phyloP scores from a whole-genome alignment of 176 grass and related monocot genomes.

The Oryza meridionalis region DNA sequence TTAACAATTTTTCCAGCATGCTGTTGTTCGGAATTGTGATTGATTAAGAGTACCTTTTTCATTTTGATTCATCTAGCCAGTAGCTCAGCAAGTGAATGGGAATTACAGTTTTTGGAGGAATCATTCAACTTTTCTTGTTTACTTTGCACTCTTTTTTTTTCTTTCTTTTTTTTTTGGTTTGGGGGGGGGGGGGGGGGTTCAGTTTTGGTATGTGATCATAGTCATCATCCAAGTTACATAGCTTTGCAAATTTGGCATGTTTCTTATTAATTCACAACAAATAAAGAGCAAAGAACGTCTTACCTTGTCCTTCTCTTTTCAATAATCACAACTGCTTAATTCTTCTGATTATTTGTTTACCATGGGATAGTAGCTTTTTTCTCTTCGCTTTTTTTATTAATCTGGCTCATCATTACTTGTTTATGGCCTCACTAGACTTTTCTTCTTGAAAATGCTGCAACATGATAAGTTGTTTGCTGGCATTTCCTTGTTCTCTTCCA shows the following conservation, averaged over 20 bases:
- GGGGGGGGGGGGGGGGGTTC: background rate
- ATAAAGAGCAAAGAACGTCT: background rate
- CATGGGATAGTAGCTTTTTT: background rate
- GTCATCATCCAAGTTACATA: conserved; percentile 13
- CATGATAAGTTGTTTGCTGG: background rate
- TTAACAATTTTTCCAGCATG: background rate
- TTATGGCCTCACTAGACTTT: background rate
- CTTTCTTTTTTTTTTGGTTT: background rate
- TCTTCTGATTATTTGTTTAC: conserved; percentile 3
- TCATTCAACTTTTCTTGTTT: conserved; percentile 6
- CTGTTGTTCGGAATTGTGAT: background rate
- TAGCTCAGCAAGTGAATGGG: conserved; percentile 35
- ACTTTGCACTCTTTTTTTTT: background rate
- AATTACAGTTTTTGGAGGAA: conserved; percentile 37
- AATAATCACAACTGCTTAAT: background rate
- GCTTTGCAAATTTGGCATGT: background rate
- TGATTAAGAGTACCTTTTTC: conserved; percentile 14
- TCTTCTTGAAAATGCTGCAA: background rate
- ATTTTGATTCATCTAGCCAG: conserved; percentile 21
- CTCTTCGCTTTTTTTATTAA: background rate
- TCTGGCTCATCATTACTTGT: background rate
- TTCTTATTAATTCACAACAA: background rate
- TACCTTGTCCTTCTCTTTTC: background rate
- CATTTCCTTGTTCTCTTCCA: background rate
- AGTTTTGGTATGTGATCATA: conserved; percentile 8